Conservation (phyloP, 2,329 filamentous ascomycete genomes). For the Anisogramma anomala region DNA sequence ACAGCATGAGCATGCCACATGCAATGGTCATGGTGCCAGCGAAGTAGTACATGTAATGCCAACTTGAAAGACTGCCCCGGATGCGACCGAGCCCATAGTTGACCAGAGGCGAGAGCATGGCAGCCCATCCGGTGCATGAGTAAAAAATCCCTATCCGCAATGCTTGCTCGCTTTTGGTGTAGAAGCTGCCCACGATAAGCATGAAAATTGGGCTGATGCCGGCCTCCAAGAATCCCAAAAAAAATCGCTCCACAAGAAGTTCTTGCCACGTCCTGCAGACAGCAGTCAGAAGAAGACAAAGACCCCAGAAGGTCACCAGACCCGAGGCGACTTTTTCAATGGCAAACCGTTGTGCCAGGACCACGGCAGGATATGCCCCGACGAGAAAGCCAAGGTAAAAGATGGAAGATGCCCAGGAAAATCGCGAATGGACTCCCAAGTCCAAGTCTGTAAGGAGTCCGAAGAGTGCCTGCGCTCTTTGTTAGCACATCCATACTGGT, state of each 20-base stretch:
- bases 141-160: conserved; percentile 30
- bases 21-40: conserved; percentile 29
- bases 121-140: conserved; percentile 32
- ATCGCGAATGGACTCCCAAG: conserved; percentile 29
- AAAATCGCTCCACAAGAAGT: conserved; percentile 37
- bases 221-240: conserved; percentile 43
- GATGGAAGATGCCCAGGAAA: conserved; percentile 32
- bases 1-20: conserved; percentile 22
- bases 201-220: conserved; percentile 47
- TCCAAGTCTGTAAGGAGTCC: conserved; percentile 29
- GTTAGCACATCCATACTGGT: not conserved
- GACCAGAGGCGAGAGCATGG: conserved; percentile 33
- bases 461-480: conserved; percentile 26
- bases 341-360: conserved; percentile 31
- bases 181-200: conserved; percentile 35
- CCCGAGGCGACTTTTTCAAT: conserved; percentile 33
- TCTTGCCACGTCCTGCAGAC: conserved; percentile 26
- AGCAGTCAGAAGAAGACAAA: conserved; percentile 27
- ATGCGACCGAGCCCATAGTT: conserved; percentile 37
- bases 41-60: conserved; percentile 32
- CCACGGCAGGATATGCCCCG: conserved; percentile 32
- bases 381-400: conserved; percentile 39
- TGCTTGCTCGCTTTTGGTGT: conserved; percentile 31
- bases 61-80: conserved; percentile 26
- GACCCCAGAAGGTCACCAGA: conserved; percentile 27